A percentile compares a stretch with the other conserved stretches of the same genome.
Conservation (phyloP, 2,329 filamentous ascomycete genomes). For the Xylariaceae sp. region DNA sequence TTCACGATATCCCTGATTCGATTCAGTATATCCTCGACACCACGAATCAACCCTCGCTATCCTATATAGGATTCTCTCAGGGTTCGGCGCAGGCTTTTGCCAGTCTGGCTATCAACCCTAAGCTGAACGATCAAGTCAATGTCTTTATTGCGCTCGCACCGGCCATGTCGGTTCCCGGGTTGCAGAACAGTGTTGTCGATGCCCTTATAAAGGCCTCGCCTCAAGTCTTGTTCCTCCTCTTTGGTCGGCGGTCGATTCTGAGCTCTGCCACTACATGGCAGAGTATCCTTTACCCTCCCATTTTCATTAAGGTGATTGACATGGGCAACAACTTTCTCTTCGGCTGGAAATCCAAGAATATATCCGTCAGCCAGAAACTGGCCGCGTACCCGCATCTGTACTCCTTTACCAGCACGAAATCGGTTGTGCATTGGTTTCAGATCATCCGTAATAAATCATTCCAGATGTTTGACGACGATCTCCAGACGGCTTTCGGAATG, state of each 20-base stretch:
- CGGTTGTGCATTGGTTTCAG: slow-evolving; percentile 98
- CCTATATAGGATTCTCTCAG: slow-evolving; percentile 96
- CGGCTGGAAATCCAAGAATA: slow-evolving; percentile 82
- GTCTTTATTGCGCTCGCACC: slow-evolving; percentile 94
- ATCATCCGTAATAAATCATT: slow-evolving; percentile 95
- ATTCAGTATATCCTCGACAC: slow-evolving; percentile 86
- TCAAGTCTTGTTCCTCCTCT: slow-evolving; percentile 85
- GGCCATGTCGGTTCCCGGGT: slow-evolving; percentile 89
- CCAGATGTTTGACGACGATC: slow-evolving; percentile 97
- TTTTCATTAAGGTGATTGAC: slow-evolving; percentile 87
- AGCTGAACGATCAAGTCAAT: slow-evolving; percentile 86
- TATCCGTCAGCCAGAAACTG: slow-evolving; percentile 80
- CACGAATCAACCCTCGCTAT: slow-evolving; percentile 76
- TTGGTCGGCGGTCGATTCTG: slow-evolving; percentile 85
- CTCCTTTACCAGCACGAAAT: slow-evolving; percentile 94
- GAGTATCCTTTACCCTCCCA: slow-evolving; percentile 86
- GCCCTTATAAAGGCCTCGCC: slow-evolving; percentile 90
- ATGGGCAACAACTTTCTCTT: slow-evolving; percentile 77
- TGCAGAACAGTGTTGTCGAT: slow-evolving; percentile 86
- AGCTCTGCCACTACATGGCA: slow-evolving; percentile 97
- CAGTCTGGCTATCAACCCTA: slow-evolving; percentile 83
- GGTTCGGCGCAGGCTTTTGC: slow-evolving; percentile 97
- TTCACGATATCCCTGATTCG: slow-evolving; percentile 92
- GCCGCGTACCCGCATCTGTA: slow-evolving; percentile 94
- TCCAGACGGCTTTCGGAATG: slow-evolving; percentile 69